phyloP scores from a whole-genome alignment of 2,329 filamentous ascomycete species.

The Xylaria polymorpha region DNA sequence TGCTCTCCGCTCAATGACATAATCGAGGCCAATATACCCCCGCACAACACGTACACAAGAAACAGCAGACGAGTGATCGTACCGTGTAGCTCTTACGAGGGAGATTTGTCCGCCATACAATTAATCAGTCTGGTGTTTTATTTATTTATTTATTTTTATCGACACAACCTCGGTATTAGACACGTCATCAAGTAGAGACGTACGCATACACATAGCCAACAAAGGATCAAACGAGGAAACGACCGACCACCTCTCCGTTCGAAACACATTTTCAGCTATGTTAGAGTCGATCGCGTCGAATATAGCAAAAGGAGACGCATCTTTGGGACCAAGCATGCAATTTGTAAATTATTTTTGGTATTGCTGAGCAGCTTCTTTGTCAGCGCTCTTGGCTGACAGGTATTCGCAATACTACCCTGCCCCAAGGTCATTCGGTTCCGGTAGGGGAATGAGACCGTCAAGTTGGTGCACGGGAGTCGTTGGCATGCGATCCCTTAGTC shows the following conservation, averaged over 20 bases:
- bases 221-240: not conserved
- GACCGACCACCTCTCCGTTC: not conserved
- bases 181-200: not conserved
- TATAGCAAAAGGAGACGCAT: not conserved
- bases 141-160: not conserved
- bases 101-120: not conserved
- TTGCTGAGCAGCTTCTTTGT: conserved; percentile 24
- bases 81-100: conserved; percentile 4
- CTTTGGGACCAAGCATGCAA: conserved; percentile 3
- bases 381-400: conserved; percentile 25
- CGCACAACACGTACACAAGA: not conserved
- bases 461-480: conserved; percentile 24
- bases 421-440: conserved; percentile 29
- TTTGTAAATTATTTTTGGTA: conserved; percentile 25
- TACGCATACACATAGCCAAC: not conserved
- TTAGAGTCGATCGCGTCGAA: conserved; percentile 4
- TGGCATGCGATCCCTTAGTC: conserved; percentile 16
- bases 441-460: conserved; percentile 7
- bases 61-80: conserved; percentile 19
- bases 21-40: not conserved
- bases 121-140: not conserved
- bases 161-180: not conserved
- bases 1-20: conserved; percentile 2
- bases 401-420: conserved; percentile 21
- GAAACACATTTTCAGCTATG: not conserved